Percentiles rank a stretch among this genome's conserved stretches.
Conservation (phyloP, 495 filamentous ascomycete species). For the Cladorrhinum samala region DNA sequence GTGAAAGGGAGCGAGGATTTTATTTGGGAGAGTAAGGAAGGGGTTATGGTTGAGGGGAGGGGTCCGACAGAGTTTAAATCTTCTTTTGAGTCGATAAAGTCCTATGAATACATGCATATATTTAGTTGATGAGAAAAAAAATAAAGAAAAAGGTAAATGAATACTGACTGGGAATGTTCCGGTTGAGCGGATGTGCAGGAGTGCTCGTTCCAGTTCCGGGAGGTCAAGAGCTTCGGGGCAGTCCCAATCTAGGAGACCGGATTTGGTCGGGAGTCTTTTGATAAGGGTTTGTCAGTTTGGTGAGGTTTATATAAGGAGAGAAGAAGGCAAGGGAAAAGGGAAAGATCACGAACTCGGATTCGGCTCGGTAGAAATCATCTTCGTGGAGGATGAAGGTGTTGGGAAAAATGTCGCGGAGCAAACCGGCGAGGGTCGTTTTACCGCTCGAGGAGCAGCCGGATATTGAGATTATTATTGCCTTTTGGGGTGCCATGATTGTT, state of each 20-base stretch:
- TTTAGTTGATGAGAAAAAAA: no score
- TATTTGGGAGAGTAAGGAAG: slow-evolving; percentile 44
- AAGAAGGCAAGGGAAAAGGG: neutral
- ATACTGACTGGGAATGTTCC: slow-evolving; percentile 65
- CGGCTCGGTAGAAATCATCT: slow-evolving; percentile 85
- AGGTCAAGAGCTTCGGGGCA: slow-evolving; percentile 68
- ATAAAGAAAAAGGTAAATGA: no score
- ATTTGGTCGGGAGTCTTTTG: slow-evolving; percentile 44
- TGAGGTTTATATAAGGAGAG: neutral
- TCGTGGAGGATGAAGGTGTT: slow-evolving; percentile 76
- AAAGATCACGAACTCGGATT: slow-evolving; percentile 53
- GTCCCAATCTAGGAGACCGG: slow-evolving; percentile 79
- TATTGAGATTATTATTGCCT: slow-evolving; percentile 60
- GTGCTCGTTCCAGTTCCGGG: slow-evolving; percentile 50
- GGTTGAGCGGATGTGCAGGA: slow-evolving; percentile 56
- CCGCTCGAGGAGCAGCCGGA: slow-evolving; percentile 72
- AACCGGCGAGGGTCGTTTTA: slow-evolving; percentile 72
- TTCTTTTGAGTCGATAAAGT: slow-evolving; percentile 61
- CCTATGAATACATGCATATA: no score
- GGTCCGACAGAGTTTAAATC: slow-evolving; percentile 60
- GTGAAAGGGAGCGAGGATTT: slow-evolving; percentile 70
- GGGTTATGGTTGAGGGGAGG: slow-evolving; percentile 36
- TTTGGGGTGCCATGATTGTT: neutral
- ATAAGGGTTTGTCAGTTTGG: slow-evolving; percentile 32
- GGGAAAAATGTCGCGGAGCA: slow-evolving; percentile 67